Evolutionary conservation across 192 early-diverging fungal species (phyloP), one percentile per base, ranked within the genome.

Genomic region (Backusella luteola): DNA sequence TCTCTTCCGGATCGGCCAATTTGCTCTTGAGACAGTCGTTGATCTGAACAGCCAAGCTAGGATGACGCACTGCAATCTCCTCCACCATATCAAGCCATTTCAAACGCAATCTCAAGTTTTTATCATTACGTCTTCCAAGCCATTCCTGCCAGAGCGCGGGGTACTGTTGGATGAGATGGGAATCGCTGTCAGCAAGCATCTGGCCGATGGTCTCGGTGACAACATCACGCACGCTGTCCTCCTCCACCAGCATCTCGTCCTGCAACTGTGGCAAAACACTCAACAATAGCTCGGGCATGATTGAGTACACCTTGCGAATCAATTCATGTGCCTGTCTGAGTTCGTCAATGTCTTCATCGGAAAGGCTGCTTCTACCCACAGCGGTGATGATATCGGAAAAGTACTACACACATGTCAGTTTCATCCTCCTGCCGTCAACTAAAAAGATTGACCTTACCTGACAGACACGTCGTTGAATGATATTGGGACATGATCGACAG

Each of bases 261-360:
- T 98, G 96, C 23, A 99, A 86, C 78, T 94, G 93, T 26, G 98
- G 98, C 38, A 99, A 91, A 0, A 99, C 96, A 66, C 93, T 96
- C 39, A 95, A 83, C 56, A 99, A 81, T 32, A 97, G 85, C 26
- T 86, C 88, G 0, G 95, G 95, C 2, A 91, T 88, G 6, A 87
- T 79, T 52, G 85, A 81, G 85, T 96, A 91, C 52, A 99, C 87
- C 69, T 96, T 92, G 44, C 94, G 81, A 52, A 98, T 94, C 39
- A 96, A 82, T 5, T 87, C 86, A 74, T 98, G 96, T 3, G 93
- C 90, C 3, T 85, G 84, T 39, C 85, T 89, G 38, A 94, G 78
- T 35, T 92, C 89, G 66, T 82, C 85, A 19, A 86, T 35, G 17
- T 88, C 86, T 73, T 87, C 81, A 12, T 79, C 80, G 15, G 85